A percentile compares a stretch with the other conserved stretches of the same genome.
Evolutionary conservation across 2,329 filamentous ascomycete genomes (phyloP).

Genomic region (Cladosporium sp.): DNA sequence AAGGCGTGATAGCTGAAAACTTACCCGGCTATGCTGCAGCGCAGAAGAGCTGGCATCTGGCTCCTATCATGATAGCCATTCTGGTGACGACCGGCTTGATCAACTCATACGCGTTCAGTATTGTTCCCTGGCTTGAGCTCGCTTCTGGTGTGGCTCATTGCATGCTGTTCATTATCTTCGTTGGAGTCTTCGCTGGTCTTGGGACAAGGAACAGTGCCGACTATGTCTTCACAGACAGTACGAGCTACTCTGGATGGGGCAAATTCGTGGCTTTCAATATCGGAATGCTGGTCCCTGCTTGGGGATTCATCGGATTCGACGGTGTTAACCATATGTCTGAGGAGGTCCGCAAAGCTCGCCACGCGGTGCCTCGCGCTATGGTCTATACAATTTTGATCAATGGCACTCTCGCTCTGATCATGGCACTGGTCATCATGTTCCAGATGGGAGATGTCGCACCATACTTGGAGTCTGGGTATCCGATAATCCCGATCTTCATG

Average conservation of each 20-base stretch:
- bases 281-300: conserved; percentile 9
- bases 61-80: conserved; percentile 35
- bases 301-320: conserved; percentile 13
- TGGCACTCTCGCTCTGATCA: conserved; percentile 36
- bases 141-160: conserved; percentile 15
- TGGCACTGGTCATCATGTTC: conserved; percentile 37
- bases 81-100: conserved; percentile 29
- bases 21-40: conserved; percentile 25
- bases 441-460: conserved; percentile 32
- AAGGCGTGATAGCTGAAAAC: conserved; percentile 26
- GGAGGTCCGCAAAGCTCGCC: conserved; percentile 35
- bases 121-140: conserved; percentile 25
- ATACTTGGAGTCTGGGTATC: conserved; percentile 9
- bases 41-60: conserved; percentile 35
- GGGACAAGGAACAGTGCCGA: conserved; percentile 9
- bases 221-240: conserved; percentile 13
- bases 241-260: conserved; percentile 6
- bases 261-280: conserved; percentile 10
- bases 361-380: conserved; percentile 29
- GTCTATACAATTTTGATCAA: conserved; percentile 40
- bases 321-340: conserved; percentile 35
- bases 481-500: conserved; percentile 13
- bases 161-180: conserved; percentile 15
- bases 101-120: conserved; percentile 34
- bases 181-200: conserved; percentile 12